Percentiles rank a stretch among this genome's conserved stretches.
These are phyloP conservation scores for Astragalus glycyphyllos DNA, from an alignment of 306 rosid genomes.

Conservation along the genomic window DNA sequence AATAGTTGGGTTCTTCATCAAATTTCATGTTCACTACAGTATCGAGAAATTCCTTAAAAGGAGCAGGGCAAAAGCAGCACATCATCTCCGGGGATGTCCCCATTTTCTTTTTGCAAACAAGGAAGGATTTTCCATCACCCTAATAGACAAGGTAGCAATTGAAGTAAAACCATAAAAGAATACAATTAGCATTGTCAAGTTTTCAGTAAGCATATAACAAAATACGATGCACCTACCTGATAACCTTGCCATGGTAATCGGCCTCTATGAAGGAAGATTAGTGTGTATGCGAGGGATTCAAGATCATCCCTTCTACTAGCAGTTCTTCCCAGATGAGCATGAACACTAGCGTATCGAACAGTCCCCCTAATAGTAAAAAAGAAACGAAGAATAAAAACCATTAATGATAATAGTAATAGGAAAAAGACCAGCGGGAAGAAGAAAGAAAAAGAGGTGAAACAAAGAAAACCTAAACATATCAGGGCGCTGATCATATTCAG, in stretches of 20 bases:
- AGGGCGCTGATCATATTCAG: constrained; percentile 95
- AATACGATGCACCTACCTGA: constrained; percentile 57
- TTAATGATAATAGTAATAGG: constrained; percentile 50
- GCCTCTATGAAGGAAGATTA: constrained; percentile 87
- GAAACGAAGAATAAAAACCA: background rate
- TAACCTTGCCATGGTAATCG: constrained; percentile 98
- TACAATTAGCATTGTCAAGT: constrained; percentile 14
- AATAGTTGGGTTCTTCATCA: constrained; percentile 95
- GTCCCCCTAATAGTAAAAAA: constrained; percentile 65
- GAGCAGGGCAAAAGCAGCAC: constrained; percentile 91
- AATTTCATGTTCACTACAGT: constrained; percentile 93
- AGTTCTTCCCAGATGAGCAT: constrained; percentile 97
- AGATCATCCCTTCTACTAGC: constrained; percentile 99
- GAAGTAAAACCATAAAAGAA: background rate
- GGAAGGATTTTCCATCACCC: constrained; percentile 93
- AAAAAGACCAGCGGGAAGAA: background rate
- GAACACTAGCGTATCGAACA: constrained; percentile 96
- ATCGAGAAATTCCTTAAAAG: constrained; percentile 87
- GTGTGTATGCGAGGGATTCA: constrained; percentile 95
- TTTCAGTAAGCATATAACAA: constrained; percentile 30
- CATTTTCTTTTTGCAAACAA: constrained; percentile 97
- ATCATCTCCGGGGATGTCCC: constrained; percentile 92
- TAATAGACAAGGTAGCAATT: constrained; percentile 42
- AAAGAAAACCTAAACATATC: constrained; percentile 85
- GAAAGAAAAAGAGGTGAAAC: background rate